A percentile compares a stretch with the other conserved stretches of the same genome.
Conservation (phyloP, 2,329 filamentous ascomycete genomes). For the Penicillium capsulatum region DNA sequence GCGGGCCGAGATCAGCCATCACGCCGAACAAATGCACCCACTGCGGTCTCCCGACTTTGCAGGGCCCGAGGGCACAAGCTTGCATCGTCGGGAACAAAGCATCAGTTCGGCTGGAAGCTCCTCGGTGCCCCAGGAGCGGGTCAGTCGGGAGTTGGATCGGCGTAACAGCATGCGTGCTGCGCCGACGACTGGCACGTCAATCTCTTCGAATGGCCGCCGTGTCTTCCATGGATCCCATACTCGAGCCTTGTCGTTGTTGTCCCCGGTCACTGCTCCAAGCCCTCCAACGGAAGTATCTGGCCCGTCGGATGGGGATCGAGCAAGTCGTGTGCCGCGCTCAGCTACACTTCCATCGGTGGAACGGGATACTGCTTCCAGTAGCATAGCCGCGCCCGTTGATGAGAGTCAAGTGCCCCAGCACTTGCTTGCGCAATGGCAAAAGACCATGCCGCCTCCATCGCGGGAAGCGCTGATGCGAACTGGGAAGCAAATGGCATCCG, state of each 20-base stretch:
- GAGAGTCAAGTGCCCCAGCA: slow-evolving; percentile 32
- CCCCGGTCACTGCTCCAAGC: slow-evolving; percentile 45
- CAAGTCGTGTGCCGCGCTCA: slow-evolving; percentile 37
- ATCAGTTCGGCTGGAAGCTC: slow-evolving; percentile 25
- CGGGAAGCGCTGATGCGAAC: slow-evolving; percentile 53
- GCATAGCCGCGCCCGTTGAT: slow-evolving; percentile 16
- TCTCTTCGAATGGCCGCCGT: slow-evolving; percentile 49
- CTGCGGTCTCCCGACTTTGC: slow-evolving; percentile 41
- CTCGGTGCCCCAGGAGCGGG: slow-evolving; percentile 29
- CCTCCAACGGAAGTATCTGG: neutral
- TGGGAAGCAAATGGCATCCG: slow-evolving; percentile 76
- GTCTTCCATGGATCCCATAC: slow-evolving; percentile 65
- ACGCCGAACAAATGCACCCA: slow-evolving; percentile 56
- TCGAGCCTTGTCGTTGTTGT: slow-evolving; percentile 74
- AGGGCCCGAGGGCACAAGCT: slow-evolving; percentile 10
- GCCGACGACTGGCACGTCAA: slow-evolving; percentile 28
- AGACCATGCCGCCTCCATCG: slow-evolving; percentile 43
- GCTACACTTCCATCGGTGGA: slow-evolving; percentile 42
- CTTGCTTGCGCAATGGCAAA: slow-evolving; percentile 38
- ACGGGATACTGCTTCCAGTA: slow-evolving; percentile 22
- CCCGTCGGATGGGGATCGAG: slow-evolving; percentile 16
- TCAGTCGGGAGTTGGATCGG: slow-evolving; percentile 63
- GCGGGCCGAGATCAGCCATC: slow-evolving; percentile 60
- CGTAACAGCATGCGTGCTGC: slow-evolving; percentile 62
- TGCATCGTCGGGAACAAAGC: slow-evolving; percentile 27